Evolutionary conservation across 106 monocot species (phyloP).

Genomic region (Apostasia shenzhenica): DNA sequence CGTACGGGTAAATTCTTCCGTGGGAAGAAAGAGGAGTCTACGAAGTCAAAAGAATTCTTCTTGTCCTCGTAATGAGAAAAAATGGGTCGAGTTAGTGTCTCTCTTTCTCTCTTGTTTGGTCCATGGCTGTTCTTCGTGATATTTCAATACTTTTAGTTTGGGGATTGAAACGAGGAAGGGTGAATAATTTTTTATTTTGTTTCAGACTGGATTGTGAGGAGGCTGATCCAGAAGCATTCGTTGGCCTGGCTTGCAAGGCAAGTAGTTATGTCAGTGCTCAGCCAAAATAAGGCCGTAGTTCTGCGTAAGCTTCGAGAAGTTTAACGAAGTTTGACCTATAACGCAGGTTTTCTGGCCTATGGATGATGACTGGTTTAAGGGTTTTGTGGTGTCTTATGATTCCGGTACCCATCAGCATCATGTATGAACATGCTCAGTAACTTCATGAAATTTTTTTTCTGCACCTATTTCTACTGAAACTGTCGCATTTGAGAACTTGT

Average conservation of each 20-base stretch:
- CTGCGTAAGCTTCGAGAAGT: background rate
- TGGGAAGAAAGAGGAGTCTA: slow-evolving; percentile 11
- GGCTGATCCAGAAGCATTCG: slow-evolving; percentile 59
- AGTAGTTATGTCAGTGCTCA: slow-evolving; percentile 2
- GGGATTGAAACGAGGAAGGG: background rate
- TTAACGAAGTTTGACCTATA: background rate
- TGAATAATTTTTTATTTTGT: slow-evolving; percentile 5
- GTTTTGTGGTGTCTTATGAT: slow-evolving; percentile 50
- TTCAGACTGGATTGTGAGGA: slow-evolving; percentile 66
- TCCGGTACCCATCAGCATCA: slow-evolving; percentile 36
- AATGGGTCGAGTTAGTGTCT: slow-evolving; percentile 78
- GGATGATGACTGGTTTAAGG: slow-evolving; percentile 87
- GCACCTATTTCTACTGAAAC: slow-evolving; percentile 1
- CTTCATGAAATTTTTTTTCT: background rate
- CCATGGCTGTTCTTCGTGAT: background rate
- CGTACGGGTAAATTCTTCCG: slow-evolving; percentile 7
- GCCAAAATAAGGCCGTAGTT: background rate
- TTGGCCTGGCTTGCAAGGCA: slow-evolving; percentile 92
- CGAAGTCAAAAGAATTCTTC: slow-evolving; percentile 17
- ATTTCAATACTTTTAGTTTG: slow-evolving; percentile 2
- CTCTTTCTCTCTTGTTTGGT: background rate
- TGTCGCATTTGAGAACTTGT: too few species aligned
- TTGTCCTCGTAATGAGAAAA: slow-evolving; percentile 27
- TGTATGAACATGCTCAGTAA: slow-evolving; percentile 27
- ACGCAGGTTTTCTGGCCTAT: slow-evolving; percentile 94